Evolutionary conservation across 2,329 filamentous ascomycete genomes (phyloP), one percentile per base, ranked within the genome.

Genomic region (Microdochium nivale): DNA sequence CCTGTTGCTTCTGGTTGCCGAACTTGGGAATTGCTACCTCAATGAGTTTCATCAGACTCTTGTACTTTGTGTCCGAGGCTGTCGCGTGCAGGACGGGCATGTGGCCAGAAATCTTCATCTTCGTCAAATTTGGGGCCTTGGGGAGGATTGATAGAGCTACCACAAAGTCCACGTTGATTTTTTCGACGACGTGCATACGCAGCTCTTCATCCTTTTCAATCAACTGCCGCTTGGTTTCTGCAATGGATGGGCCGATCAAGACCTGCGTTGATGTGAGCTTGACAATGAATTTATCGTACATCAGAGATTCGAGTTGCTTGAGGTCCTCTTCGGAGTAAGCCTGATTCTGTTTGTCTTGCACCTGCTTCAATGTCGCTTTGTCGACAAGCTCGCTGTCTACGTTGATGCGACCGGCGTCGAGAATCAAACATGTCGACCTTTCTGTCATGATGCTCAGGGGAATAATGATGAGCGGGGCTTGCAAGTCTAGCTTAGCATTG

Each of bases 81-180:
- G 88, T 88, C 11, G 88, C 94, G 66, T 97, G 92, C 1, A 99
- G 76, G 50, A 97, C 84, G 0, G 95, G 94, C 50, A 99, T 76
- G 60, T 95, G 90, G 2, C 94, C 94, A 1, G 90, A 95, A 32
- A 99, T 83, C 54, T 89, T 87, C 59, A 96, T 85, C 62, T 94
- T 94, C 14, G 94, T 95, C 48, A 99, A 74, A 56, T 96, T 95
- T 0, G 92, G 87, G 1, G 90, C 90, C 65, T 96, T 96, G 0
- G 94, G 94, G n/a, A 99, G 75, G 59, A 99, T 99, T 8, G 91
- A 99, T 21, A 88, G 86, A 65, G 96, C 91, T n/a, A 99, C 83
- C 11, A 90, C 84, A 65, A 99, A 97, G 66, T 97, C 89, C 60
- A 99, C 88, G 59, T 96, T 99, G 73, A 99, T 99, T 58, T 89